Conservation (phyloP, 352 stramenopile genomes). For the Aphanomyces euteiches region DNA sequence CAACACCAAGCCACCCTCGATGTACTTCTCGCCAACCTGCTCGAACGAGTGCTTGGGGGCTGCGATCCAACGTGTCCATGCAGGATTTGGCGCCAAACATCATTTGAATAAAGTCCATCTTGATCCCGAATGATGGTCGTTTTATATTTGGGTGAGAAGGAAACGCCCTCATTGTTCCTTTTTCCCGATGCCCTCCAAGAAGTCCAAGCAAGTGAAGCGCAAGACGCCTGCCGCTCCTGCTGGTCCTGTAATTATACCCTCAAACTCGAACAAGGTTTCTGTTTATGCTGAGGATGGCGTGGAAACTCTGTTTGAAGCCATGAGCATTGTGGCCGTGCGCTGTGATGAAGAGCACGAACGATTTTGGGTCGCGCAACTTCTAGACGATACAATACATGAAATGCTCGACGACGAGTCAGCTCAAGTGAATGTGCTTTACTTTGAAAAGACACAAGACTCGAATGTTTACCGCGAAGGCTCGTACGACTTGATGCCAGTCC, state of each 20-base stretch:
- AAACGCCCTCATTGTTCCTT: no score
- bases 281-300: slow-evolving; percentile 21
- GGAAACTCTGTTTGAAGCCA: slow-evolving; percentile 26
- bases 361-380: slow-evolving; percentile 70
- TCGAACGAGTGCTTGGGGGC: no score
- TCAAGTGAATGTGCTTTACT: slow-evolving; percentile 56
- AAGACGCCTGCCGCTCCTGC: neutral
- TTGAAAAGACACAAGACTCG: slow-evolving; percentile 39
- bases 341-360: slow-evolving; percentile 23
- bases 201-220: neutral
- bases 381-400: slow-evolving; percentile 69
- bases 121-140: no score
- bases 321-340: slow-evolving; percentile 25
- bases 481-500: slow-evolving; percentile 58
- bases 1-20: no score
- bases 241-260: no score
- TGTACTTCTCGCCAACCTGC: no score
- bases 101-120: no score
- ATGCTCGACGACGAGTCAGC: slow-evolving; percentile 55
- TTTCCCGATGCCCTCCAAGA: neutral
- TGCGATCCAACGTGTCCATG: no score
- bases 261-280: neutral
- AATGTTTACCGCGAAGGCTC: slow-evolving; percentile 49
- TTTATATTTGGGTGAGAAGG: no score
- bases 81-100: no score